Percentiles rank a stretch among this genome's conserved stretches.
Conservation (phyloP, 257 asterid genomes). For the Anisodus tanguticus region DNA sequence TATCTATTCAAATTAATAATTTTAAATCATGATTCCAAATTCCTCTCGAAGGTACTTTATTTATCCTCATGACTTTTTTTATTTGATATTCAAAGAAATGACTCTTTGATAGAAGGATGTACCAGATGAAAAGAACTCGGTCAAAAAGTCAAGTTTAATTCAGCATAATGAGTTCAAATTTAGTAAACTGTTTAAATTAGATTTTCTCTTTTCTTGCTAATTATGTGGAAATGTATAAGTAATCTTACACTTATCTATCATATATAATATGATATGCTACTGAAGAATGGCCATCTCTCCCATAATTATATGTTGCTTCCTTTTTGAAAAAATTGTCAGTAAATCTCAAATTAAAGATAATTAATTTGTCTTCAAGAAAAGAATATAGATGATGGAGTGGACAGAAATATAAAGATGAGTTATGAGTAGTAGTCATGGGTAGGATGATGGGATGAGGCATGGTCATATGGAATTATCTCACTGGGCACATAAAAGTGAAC, state of each 20-base stretch:
- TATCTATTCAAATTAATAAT: no score
- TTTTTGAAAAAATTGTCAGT: neutral
- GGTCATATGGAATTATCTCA: conserved; percentile 18
- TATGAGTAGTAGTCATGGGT: neutral
- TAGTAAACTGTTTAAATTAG: neutral
- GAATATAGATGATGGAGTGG: conserved; percentile 6
- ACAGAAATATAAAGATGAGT: conserved; percentile 16
- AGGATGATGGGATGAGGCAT: neutral
- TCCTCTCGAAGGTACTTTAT: no score
- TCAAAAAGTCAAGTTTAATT: neutral
- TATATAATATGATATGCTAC: neutral
- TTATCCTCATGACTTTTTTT: neutral
- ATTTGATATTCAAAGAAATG: neutral
- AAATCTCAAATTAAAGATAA: neutral
- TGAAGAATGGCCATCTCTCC: neutral
- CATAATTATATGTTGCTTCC: neutral
- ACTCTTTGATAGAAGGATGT: neutral
- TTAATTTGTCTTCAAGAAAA: neutral
- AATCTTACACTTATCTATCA: neutral
- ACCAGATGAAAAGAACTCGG: no score
- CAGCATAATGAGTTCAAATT: neutral
- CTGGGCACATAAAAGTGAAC: neutral
- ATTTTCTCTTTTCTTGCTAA: neutral
- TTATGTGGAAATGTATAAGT: neutral
- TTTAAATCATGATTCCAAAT: no score